Evolutionary conservation across 306 rosid species (phyloP).

Genomic region (Cucurbita ficifolia): DNA sequence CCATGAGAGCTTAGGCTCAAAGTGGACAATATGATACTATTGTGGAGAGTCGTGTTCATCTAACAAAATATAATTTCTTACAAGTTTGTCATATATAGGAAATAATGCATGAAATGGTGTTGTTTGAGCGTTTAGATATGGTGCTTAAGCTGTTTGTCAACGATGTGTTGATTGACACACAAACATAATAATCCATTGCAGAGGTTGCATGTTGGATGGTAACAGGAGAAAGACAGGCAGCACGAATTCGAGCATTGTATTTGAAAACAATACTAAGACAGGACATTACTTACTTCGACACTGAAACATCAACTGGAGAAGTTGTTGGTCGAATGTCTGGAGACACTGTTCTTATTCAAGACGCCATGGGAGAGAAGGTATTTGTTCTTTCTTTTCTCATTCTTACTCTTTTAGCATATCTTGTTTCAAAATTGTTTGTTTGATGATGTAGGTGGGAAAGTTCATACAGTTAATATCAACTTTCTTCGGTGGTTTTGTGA

Average conservation of each 20-base stretch:
- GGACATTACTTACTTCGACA: conserved; percentile 75
- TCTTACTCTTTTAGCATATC: too few relatives aligned
- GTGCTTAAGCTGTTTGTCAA: too few relatives aligned
- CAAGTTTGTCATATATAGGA: too few relatives aligned
- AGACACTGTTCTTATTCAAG: conserved; percentile 82
- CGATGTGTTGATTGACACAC: too few relatives aligned
- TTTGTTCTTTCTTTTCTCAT: too few relatives aligned
- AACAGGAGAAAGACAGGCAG: conserved; percentile 80
- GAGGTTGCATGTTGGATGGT: conserved; percentile 96
- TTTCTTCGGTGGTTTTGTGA: conserved; percentile 54
- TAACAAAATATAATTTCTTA: too few relatives aligned
- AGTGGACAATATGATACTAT: too few relatives aligned
- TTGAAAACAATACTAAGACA: conserved; percentile 65
- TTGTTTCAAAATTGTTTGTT: background rate
- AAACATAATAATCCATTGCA: conserved; percentile 4
- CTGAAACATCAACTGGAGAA: conserved; percentile 69
- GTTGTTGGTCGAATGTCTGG: conserved; percentile 88
- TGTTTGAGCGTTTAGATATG: too few relatives aligned
- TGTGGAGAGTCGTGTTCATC: too few relatives aligned
- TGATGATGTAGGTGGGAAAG: conserved; percentile 59
- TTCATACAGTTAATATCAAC: conserved; percentile 54
- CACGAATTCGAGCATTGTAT: conserved; percentile 63
- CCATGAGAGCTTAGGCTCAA: too few relatives aligned
- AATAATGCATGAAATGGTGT: too few relatives aligned
- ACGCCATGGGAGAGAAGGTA: conserved; percentile 91